phyloP scores from a whole-genome alignment of 495 filamentous ascomycete species.

The Lepidopterella palustris region DNA sequence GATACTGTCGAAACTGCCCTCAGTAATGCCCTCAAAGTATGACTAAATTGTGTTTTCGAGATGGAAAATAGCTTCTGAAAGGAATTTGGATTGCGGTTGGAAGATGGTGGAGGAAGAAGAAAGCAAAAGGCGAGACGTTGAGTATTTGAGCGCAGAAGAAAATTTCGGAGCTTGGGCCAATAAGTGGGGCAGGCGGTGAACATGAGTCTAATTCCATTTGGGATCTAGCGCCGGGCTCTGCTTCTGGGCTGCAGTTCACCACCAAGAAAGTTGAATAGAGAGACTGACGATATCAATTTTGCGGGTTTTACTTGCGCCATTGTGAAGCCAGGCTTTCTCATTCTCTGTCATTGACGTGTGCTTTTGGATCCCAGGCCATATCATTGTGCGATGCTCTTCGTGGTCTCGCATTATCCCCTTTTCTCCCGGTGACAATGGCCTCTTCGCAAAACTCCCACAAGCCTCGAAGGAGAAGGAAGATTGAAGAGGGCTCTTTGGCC shows the following conservation, averaged over 20 bases:
- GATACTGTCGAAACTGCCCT: neutral
- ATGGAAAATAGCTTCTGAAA: slow-evolving; percentile 3
- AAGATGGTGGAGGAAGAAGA: slow-evolving; percentile 1
- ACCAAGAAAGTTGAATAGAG: neutral
- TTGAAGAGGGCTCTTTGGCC: slow-evolving; percentile 39
- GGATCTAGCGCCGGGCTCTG: neutral
- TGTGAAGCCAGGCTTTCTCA: too few relatives aligned
- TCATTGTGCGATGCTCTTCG: neutral
- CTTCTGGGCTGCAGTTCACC: neutral
- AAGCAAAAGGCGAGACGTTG: slow-evolving; percentile 5
- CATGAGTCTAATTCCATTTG: neutral
- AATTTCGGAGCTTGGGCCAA: slow-evolving; percentile 4
- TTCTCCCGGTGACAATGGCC: slow-evolving; percentile 14
- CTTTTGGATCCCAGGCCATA: neutral
- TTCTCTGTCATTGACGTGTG: too few relatives aligned
- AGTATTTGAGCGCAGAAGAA: slow-evolving; percentile 3
- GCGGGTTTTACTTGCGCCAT: too few relatives aligned
- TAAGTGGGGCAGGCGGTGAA: slow-evolving; percentile 1
- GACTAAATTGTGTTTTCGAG: neutral
- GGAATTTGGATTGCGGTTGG: neutral
- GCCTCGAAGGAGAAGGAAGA: slow-evolving; percentile 54
- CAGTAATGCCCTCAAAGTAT: slow-evolving; percentile 18
- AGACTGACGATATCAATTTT: too few relatives aligned
- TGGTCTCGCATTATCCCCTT: neutral
- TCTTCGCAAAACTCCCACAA: slow-evolving; percentile 44